A percentile compares a stretch with the other conserved stretches of the same genome.
These are phyloP conservation scores for Pochonia chlamydosporia DNA, from an alignment of 2,329 filamentous ascomycete genomes.

Conservation along the genomic window DNA sequence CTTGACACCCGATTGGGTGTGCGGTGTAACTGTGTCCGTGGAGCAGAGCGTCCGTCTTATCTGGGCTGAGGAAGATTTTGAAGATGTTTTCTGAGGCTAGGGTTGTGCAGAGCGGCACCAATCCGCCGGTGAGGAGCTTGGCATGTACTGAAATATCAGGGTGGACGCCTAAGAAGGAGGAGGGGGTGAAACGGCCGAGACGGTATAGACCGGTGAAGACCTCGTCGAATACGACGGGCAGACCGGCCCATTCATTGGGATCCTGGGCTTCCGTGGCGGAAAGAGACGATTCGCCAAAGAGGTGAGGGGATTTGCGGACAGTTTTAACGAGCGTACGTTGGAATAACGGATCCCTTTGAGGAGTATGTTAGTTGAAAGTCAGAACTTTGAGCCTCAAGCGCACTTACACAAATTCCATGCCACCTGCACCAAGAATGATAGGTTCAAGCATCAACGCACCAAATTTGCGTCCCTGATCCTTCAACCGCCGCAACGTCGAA, in stretches of 20 bases:
- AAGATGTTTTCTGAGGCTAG: constrained; percentile 71
- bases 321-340: constrained; percentile 65
- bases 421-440: constrained; percentile 72
- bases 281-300: constrained; percentile 38
- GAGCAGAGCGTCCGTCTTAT: constrained; percentile 73
- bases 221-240: constrained; percentile 79
- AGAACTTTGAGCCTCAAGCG: too few species aligned
- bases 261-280: constrained; percentile 9
- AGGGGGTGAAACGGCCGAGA: constrained; percentile 65
- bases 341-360: constrained; percentile 67
- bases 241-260: constrained; percentile 55
- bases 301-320: constrained; percentile 52
- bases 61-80: constrained; percentile 60
- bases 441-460: constrained; percentile 78
- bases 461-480: constrained; percentile 56
- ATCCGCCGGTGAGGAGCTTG: constrained; percentile 75
- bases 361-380: background rate
- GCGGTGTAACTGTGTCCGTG: constrained; percentile 88
- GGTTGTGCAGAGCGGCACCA: constrained; percentile 72
- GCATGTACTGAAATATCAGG: constrained; percentile 77
- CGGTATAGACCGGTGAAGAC: constrained; percentile 85
- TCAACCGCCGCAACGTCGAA: constrained; percentile 44
- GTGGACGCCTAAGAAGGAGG: constrained; percentile 61
- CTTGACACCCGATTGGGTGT: constrained; percentile 73
- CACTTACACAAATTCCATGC: constrained; percentile 72